These are phyloP conservation scores for Kluyveromyces siamensis DNA, from an alignment of 805 yeast genomes.

Conservation along the genomic window DNA sequence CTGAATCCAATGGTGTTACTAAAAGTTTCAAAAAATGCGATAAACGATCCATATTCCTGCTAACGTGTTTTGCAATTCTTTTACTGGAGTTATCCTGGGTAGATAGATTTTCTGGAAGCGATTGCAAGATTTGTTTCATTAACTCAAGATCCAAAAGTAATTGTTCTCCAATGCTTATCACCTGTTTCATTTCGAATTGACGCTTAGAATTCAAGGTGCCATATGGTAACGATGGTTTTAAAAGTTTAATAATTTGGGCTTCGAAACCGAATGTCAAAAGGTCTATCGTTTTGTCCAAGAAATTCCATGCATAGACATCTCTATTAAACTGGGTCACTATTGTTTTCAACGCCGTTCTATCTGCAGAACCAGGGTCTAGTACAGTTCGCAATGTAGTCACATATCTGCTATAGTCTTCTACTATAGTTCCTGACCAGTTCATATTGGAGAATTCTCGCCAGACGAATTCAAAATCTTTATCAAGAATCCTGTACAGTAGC, in stretches of 20 bases:
- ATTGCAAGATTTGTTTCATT: slow-evolving; percentile 44
- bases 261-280: slow-evolving; percentile 46
- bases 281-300: slow-evolving; percentile 72
- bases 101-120: slow-evolving; percentile 14
- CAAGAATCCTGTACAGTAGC: slow-evolving; percentile 46
- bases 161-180: slow-evolving; percentile 60
- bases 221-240: slow-evolving; percentile 58
- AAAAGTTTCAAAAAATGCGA: slow-evolving; percentile 18
- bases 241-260: slow-evolving; percentile 44
- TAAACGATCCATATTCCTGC: slow-evolving; percentile 13
- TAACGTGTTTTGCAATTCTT: slow-evolving; percentile 22
- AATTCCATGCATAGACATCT: slow-evolving; percentile 60
- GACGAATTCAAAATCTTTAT: slow-evolving; percentile 50
- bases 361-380: slow-evolving; percentile 34
- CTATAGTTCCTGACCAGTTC: slow-evolving; percentile 64
- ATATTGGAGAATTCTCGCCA: slow-evolving; percentile 80
- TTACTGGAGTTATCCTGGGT: slow-evolving; percentile 16
- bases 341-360: slow-evolving; percentile 17
- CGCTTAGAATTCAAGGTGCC: slow-evolving; percentile 20
- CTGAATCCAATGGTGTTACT: slow-evolving; percentile 31
- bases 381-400: slow-evolving; percentile 46
- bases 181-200: slow-evolving; percentile 14
- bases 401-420: slow-evolving; percentile 65
- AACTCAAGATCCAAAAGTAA: slow-evolving; percentile 62
- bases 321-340: slow-evolving; percentile 54